Conservation (phyloP, 345 rosid species). For the Carallia brachiata region DNA sequence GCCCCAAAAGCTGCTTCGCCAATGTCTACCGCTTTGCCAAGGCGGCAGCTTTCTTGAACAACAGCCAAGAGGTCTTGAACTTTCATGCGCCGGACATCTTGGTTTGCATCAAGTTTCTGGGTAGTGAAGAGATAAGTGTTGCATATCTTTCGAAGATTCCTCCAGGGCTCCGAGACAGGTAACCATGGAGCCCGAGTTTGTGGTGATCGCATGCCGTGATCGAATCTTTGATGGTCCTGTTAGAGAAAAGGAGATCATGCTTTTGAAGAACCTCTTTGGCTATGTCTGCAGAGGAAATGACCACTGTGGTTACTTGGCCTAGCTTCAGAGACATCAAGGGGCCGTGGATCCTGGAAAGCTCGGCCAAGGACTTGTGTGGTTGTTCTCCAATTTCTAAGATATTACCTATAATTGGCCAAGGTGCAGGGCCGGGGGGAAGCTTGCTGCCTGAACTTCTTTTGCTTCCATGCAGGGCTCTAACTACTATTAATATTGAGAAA, state of each 20-base stretch:
- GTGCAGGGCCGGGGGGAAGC: conserved; percentile 36
- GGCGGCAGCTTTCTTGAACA: conserved; percentile 16
- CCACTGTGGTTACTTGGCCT: conserved; percentile 31
- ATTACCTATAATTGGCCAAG: conserved; percentile 26
- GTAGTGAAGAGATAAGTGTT: conserved; percentile 20
- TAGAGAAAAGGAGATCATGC: conserved; percentile 23
- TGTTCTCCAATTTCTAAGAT: conserved; percentile 20
- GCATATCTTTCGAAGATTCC: conserved; percentile 31
- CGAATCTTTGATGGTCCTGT: conserved; percentile 16
- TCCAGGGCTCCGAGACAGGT: conserved; percentile 18
- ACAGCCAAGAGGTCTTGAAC: conserved; percentile 19
- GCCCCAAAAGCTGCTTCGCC: conserved; percentile 35
- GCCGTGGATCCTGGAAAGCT: conserved; percentile 37
- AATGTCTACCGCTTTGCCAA: conserved; percentile 21
- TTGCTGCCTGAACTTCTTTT: conserved; percentile 1
- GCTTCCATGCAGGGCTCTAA: not conserved
- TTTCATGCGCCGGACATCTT: conserved; percentile 19
- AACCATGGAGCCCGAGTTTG: conserved; percentile 13
- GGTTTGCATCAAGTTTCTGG: conserved; percentile 32
- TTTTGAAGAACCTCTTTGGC: conserved; percentile 37
- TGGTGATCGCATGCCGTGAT: conserved; percentile 10
- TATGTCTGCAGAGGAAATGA: conserved; percentile 26
- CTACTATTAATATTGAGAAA: not conserved
- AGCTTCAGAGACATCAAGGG: conserved; percentile 36
- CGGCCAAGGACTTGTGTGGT: conserved; percentile 35